Evolutionary conservation across 1,284 basidiomycete genomes (phyloP), one percentile per base, ranked within the genome.

Genomic region (Cutaneotrichosporon sp.): DNA sequence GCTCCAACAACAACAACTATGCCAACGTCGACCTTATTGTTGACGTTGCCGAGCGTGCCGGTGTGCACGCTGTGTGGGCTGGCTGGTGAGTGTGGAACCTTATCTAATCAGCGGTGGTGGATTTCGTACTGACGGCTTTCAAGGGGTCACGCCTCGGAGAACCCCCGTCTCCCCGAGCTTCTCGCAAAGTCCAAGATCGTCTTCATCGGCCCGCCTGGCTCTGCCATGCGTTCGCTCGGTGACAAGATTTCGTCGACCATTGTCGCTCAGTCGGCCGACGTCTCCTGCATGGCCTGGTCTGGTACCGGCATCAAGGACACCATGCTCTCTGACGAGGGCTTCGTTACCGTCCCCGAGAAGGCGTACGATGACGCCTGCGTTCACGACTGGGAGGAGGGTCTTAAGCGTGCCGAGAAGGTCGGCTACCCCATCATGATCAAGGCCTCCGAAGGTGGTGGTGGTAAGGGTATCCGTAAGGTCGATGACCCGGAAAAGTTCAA

Each of bases 201-300:
- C 60, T 99, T 99, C 80, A 98, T 99, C 70, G 96, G 96, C 60
- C 96, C 96, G 41, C 96, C 96, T 4, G 96, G 96, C 49, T 96
- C 88, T 55, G 96, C 96, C 15, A 99, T 99, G 96, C 85, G 96
- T 64, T 97, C 94, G 65, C 81, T 99, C 59, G 96, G 96, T 58
- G 96, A 98, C 83, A 99, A 99, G 78, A 99, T 98, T 67, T 98
- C 94, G 3, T 97, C 92, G 67, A 98, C 96, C 10, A 98, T 98
- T 66, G 96, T 98, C 58, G 96, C 96, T 2, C 96, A 99, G 78
- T 88, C 87, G 62, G 96, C 96, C 41, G 77, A 91, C 37, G 96
- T 98, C n/a, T 94, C 96, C 9, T 97, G 91, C 56, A 97, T 98
- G 94, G 80, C 93, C 34, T 99, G 96, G 96, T 97, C 94, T 26